Percentiles rank a stretch among this genome's conserved stretches.
Evolutionary conservation across 23 red algal species (phyloP).

Genomic region (Gracilaria gracilis): DNA sequence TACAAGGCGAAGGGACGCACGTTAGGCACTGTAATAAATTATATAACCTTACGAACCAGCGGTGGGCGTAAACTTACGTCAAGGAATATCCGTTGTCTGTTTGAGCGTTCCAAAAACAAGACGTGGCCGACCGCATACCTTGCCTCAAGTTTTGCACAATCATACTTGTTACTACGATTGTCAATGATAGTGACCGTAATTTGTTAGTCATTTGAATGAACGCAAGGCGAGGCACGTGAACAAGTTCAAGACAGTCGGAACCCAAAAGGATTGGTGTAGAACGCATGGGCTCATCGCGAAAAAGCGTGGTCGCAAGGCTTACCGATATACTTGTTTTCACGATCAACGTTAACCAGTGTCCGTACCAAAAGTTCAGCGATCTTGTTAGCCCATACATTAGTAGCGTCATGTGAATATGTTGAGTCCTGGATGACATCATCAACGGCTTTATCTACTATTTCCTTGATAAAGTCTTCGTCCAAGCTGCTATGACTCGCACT

Average conservation of each 20-base stretch:
- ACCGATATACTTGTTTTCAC: slow-evolving; percentile 84
- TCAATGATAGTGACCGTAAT: background rate
- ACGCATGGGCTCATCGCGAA: background rate
- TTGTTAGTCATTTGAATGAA: background rate
- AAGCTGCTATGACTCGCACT: background rate
- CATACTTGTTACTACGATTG: slow-evolving; percentile 68
- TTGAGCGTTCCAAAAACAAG: slow-evolving; percentile 77
- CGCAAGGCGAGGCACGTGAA: background rate
- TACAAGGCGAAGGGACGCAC: background rate
- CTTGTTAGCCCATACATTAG: slow-evolving; percentile 69
- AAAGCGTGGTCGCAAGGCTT: background rate
- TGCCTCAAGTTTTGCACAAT: slow-evolving; percentile 74
- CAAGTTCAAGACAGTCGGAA: background rate
- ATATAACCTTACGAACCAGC: background rate
- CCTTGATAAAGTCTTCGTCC: slow-evolving; percentile 75
- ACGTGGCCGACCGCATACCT: slow-evolving; percentile 80
- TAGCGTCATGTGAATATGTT: slow-evolving; percentile 73
- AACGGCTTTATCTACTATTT: slow-evolving; percentile 70
- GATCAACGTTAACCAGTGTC: slow-evolving; percentile 74
- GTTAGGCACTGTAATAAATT: background rate
- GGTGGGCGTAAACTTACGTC: slow-evolving; percentile 56
- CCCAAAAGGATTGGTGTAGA: background rate
- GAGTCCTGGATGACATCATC: slow-evolving; percentile 67
- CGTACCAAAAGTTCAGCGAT: slow-evolving; percentile 75
- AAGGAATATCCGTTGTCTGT: slow-evolving; percentile 75